Percentiles rank a stretch among this genome's conserved stretches.
Conservation (phyloP, 345 rosid genomes). For the Brassica rapa region DNA sequence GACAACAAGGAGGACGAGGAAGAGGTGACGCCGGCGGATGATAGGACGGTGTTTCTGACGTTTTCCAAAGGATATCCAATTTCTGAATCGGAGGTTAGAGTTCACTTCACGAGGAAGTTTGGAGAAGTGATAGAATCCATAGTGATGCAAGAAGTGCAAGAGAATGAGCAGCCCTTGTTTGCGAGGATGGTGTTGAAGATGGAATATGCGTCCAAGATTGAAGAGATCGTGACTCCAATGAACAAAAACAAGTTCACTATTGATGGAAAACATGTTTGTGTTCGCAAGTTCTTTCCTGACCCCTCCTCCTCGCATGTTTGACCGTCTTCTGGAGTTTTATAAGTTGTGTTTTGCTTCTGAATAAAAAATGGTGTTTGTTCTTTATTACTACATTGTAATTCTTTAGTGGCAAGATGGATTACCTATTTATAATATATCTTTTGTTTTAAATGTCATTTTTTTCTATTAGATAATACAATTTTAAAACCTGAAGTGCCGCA, state of each 20-base stretch:
- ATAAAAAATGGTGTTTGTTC: background rate
- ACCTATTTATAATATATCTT: background rate
- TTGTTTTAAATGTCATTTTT: background rate
- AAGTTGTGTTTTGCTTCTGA: background rate
- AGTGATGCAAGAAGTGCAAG: background rate
- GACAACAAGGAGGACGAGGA: background rate
- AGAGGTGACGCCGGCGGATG: background rate
- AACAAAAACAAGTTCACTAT: background rate
- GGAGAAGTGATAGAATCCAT: background rate
- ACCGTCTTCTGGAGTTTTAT: background rate
- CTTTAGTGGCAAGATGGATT: background rate
- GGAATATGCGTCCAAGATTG: background rate
- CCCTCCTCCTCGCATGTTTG: background rate
- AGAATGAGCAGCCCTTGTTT: background rate
- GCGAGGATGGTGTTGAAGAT: background rate
- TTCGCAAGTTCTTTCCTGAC: background rate
- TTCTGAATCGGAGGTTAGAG: background rate
- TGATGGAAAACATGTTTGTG: background rate
- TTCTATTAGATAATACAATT: background rate
- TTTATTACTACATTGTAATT: background rate
- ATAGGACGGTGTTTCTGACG: background rate
- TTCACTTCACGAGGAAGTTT: background rate
- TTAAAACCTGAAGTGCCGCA: background rate
- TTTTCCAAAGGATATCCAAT: background rate
- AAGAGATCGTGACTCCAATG: background rate